Percentiles rank a stretch among this genome's conserved stretches.
Evolutionary conservation across 257 asterid species (phyloP).

Genomic region (Primulina tabacum): DNA sequence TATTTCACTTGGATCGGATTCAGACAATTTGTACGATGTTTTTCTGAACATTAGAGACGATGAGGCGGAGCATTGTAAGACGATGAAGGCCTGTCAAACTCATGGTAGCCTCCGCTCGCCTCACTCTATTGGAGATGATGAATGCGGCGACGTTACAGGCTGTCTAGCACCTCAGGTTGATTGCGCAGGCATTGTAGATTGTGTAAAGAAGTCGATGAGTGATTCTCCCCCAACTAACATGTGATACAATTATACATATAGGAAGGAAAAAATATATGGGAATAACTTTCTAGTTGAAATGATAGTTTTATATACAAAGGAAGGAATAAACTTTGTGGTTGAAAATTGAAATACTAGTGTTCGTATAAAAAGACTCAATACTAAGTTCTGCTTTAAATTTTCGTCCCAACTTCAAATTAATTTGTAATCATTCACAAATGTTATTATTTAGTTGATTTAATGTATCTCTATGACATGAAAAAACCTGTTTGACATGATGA

Average conservation of each 20-base stretch:
- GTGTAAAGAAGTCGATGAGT: slow-evolving; percentile 38
- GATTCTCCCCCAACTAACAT: slow-evolving; percentile 23
- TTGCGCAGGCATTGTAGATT: slow-evolving; percentile 47
- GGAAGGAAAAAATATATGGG: background rate
- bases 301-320: background rate
- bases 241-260: background rate
- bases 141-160: slow-evolving; percentile 20
- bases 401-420: no score
- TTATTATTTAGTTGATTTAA: no score
- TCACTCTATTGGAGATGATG: slow-evolving; percentile 30
- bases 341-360: no score
- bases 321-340: no score
- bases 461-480: no score
- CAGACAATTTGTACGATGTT: slow-evolving; percentile 87
- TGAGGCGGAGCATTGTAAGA: slow-evolving; percentile 93
- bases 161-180: slow-evolving; percentile 31
- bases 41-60: slow-evolving; percentile 85
- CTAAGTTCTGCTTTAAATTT: no score
- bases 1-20: slow-evolving; percentile 1
- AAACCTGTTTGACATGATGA: no score
- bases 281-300: background rate
- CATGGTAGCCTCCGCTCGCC: slow-evolving; percentile 58
- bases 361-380: no score
- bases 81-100: slow-evolving; percentile 59
- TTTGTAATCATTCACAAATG: no score